phyloP scores from a whole-genome alignment of 2,329 filamentous ascomycete genomes.

The Cordyceps javanica region DNA sequence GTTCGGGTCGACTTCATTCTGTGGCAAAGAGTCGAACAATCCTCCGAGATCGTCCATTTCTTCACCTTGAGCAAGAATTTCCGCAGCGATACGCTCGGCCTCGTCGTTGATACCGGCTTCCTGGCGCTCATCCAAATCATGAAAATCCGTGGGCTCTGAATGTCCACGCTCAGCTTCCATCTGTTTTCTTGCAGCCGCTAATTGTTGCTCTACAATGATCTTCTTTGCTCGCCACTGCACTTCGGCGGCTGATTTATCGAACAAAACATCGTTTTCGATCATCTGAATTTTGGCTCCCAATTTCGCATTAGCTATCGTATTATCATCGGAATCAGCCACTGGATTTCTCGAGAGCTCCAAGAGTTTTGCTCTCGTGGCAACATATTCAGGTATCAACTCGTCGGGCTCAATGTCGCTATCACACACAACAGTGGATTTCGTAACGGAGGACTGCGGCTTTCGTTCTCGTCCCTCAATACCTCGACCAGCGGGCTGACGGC shows the following conservation, averaged over 20 bases:
- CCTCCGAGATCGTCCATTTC: slow-evolving; percentile 46
- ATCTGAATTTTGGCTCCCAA: slow-evolving; percentile 67
- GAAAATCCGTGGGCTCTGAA: slow-evolving; percentile 10
- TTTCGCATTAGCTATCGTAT: slow-evolving; percentile 50
- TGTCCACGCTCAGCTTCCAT: slow-evolving; percentile 18
- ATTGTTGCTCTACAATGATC: slow-evolving; percentile 56
- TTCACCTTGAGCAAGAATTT: slow-evolving; percentile 49
- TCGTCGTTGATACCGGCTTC: slow-evolving; percentile 48
- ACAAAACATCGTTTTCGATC: slow-evolving; percentile 73
- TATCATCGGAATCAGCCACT: slow-evolving; percentile 23
- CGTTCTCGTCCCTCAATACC: slow-evolving; percentile 19
- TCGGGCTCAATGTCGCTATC: slow-evolving; percentile 71
- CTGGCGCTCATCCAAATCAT: slow-evolving; percentile 23
- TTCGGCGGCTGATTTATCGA: slow-evolving; percentile 61
- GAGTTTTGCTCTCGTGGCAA: slow-evolving; percentile 66
- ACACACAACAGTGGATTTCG: slow-evolving; percentile 43
- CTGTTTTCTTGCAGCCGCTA: slow-evolving; percentile 41
- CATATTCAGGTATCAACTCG: slow-evolving; percentile 66
- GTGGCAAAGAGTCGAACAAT: slow-evolving; percentile 55
- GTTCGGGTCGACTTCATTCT: slow-evolving; percentile 50
- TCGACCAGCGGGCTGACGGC: slow-evolving; percentile 20
- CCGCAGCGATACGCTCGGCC: slow-evolving; percentile 52
- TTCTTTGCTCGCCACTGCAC: slow-evolving; percentile 57
- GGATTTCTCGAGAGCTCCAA: slow-evolving; percentile 40
- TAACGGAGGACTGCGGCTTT: slow-evolving; percentile 27